Base-by-base conservation (phyloP, 805 yeast species). In the Grigorovia humatica region DNA sequence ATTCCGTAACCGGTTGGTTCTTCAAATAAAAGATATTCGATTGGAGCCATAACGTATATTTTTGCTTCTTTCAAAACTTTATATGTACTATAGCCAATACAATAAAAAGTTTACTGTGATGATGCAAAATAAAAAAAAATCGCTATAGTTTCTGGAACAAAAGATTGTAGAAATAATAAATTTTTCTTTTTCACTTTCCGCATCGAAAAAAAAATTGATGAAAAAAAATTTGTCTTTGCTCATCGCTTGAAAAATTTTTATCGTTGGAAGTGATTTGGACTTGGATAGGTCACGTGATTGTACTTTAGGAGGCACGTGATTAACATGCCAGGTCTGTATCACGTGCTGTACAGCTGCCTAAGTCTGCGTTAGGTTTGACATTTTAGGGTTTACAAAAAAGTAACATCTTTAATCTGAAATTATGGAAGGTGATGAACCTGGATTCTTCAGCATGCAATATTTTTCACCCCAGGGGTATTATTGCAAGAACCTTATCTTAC, bases 1-100 rank as follows among this genome's bases (percentile, higher is more conserved):
- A 93, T 78, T 59, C 96, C 98, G 70, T 91, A 93, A 61, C 99
- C 99, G 50, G 98, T 89, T 55, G 99, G 96, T 77, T 93, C 98
- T 77, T 93, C 99, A 71, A 85, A 91, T 65, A 93, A 83, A 69
- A 93, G 81, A 74, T 82, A 93, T 73, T 93, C 96, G 71, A 89
- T 69, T 65, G 83, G 83, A 61, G 83, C 88, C 87, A 76, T 75
- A n/a, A 38, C 15, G 18, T 43, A 8, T 38, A 18, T 35, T 27
- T 18, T 35, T 46, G 23, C 40, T 35, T 46, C 13, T 23, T 23
- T 6, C 27, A 23, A 5, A 32, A 18, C 19, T 27, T 4, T 32
- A 4, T 17, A 19, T 43, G 44, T 12, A 23, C 9, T 43, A 43
- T 23, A 42, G 20, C 44, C 18, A 18, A n/a, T n/a, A n/a, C n/a